phyloP scores from a whole-genome alignment of 257 asterid genomes.

The Petunia secreta region DNA sequence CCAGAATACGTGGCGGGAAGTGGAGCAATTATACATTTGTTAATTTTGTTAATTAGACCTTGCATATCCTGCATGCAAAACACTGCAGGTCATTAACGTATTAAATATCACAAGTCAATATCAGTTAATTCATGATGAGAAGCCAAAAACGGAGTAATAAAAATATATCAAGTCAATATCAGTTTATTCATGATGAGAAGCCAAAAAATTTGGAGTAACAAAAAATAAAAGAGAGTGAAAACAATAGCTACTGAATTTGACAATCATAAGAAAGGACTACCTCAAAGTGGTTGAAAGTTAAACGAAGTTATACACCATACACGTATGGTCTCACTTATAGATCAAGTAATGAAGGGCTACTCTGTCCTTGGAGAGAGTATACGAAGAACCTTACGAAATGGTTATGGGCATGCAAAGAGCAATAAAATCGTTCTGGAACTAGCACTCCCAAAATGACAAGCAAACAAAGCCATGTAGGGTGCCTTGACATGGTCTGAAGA shows the following conservation, averaged over 20 bases:
- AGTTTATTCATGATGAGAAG: background rate
- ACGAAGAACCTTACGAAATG: background rate
- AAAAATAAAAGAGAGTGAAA: slow-evolving; percentile 21
- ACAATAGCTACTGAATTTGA: background rate
- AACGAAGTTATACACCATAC: background rate
- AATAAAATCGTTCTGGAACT: background rate
- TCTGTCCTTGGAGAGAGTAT: background rate
- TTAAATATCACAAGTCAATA: background rate
- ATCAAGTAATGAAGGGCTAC: background rate
- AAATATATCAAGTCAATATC: background rate
- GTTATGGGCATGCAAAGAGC: background rate
- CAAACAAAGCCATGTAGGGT: background rate
- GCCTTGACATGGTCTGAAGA: background rate
- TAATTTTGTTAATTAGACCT: slow-evolving; percentile 92
- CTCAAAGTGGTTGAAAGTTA: background rate
- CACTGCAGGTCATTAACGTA: background rate
- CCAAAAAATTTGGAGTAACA: background rate
- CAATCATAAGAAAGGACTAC: background rate
- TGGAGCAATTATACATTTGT: slow-evolving; percentile 86
- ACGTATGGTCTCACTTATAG: background rate
- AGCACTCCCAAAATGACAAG: background rate
- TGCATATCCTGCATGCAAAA: slow-evolving; percentile 77
- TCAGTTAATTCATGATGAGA: background rate
- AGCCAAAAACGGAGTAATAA: background rate
- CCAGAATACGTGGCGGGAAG: slow-evolving; percentile 86